These are phyloP conservation scores for Clonostachys solani DNA, from an alignment of 2,329 filamentous ascomycete species.

Conservation along the genomic window DNA sequence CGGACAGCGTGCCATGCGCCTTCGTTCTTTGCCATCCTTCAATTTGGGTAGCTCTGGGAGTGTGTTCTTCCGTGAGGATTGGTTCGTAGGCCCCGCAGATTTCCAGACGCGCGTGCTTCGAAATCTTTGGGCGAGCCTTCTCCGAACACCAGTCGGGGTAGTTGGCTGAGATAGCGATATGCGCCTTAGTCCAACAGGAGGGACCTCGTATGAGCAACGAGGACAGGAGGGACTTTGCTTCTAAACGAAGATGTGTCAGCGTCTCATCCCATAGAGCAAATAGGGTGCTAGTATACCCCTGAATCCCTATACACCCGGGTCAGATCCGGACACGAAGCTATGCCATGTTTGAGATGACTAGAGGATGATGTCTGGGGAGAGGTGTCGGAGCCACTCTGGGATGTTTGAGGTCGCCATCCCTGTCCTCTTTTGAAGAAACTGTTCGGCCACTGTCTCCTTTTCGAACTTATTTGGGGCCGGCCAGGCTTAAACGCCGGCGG, in stretches of 20 bases:
- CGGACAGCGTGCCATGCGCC: conserved; percentile 18
- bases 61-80: background rate
- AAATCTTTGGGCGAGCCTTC: conserved; percentile 13
- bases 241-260: too few species aligned
- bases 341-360: background rate
- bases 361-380: background rate
- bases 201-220: too few species aligned
- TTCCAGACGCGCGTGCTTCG: conserved; percentile 15
- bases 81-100: conserved; percentile 10
- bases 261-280: too few species aligned
- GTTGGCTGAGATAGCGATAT: conserved; percentile 13
- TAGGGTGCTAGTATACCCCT: background rate
- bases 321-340: background rate
- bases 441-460: too few species aligned
- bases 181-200: too few species aligned
- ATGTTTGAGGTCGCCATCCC: background rate
- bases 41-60: background rate
- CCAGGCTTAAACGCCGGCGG: too few species aligned
- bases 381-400: background rate
- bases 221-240: too few species aligned
- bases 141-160: conserved; percentile 13
- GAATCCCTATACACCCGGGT: background rate
- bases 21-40: conserved; percentile 17
- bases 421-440: background rate
- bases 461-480: too few species aligned